These are phyloP conservation scores for Astragalus membranaceus DNA, from an alignment of 306 rosid species.

Conservation along the genomic window DNA sequence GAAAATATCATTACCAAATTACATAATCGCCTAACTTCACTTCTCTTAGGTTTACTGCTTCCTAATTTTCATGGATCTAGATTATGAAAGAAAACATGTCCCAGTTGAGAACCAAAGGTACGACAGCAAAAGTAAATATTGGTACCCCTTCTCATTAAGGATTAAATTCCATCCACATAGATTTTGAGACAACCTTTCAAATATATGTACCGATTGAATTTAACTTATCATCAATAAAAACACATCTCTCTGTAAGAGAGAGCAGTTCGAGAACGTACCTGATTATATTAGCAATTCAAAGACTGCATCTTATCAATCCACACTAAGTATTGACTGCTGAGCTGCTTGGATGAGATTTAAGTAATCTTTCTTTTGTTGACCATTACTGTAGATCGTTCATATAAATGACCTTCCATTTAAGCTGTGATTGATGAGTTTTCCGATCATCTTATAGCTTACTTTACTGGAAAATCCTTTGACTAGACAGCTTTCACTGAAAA, in stretches of 20 bases:
- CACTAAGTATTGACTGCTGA: conserved; percentile 3
- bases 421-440: neutral
- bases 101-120: neutral
- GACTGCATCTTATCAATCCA: neutral
- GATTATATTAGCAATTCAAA: conserved; percentile 11
- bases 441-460: conserved; percentile 7
- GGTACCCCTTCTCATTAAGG: conserved; percentile 2
- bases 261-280: conserved; percentile 6
- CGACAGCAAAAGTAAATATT: neutral
- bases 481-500: conserved; percentile 15
- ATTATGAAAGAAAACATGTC: neutral
- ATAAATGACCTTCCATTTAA: conserved; percentile 4
- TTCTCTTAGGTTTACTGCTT: neutral
- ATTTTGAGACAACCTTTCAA: neutral
- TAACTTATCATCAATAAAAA: conserved; percentile 3
- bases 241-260: neutral
- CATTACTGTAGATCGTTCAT: neutral
- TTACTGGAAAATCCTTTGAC: conserved; percentile 10
- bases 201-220: neutral
- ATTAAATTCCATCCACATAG: neutral
- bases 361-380: conserved; percentile 10
- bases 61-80: neutral
- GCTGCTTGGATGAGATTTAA: conserved; percentile 2
- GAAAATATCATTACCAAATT: neutral
- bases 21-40: neutral